phyloP scores from a whole-genome alignment of 148 eudicot genomes.

The Camellia sinensis region DNA sequence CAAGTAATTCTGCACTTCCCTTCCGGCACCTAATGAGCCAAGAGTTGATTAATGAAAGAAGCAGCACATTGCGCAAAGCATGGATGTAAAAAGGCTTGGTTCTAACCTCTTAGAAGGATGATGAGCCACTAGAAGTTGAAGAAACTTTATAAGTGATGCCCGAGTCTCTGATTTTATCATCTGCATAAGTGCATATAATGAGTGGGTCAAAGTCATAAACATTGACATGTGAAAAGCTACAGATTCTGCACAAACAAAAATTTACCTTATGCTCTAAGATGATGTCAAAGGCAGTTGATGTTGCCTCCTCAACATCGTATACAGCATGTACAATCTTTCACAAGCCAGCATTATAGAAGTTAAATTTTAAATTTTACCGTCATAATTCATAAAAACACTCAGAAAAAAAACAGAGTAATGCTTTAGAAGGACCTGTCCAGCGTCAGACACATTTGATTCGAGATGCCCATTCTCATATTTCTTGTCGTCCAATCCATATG shows the following conservation, averaged over 20 bases:
- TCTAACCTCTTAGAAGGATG: conserved; percentile 88
- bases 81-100: background rate
- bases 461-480: conserved; percentile 76
- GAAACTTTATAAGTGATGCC: conserved; percentile 68
- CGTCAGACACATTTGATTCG: conserved; percentile 58
- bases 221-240: conserved; percentile 8
- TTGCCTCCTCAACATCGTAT: conserved; percentile 92
- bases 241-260: background rate
- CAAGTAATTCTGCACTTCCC: conserved; percentile 88
- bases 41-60: conserved; percentile 12
- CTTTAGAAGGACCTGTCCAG: conserved; percentile 61
- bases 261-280: conserved; percentile 75
- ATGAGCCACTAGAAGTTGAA: conserved; percentile 89
- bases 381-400: background rate
- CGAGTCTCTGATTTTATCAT: conserved; percentile 82
- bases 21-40: conserved; percentile 69
- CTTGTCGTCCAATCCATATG: conserved; percentile 72
- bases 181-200: conserved; percentile 35
- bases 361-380: background rate
- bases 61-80: background rate
- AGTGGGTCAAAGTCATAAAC: conserved; percentile 19
- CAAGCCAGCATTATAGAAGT: conserved; percentile 18
- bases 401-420: conserved; percentile 11
- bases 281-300: conserved; percentile 72
- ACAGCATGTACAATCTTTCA: conserved; percentile 72